These are phyloP conservation scores for Salix arbutifolia DNA, from an alignment of 345 rosid genomes.

Conservation along the genomic window DNA sequence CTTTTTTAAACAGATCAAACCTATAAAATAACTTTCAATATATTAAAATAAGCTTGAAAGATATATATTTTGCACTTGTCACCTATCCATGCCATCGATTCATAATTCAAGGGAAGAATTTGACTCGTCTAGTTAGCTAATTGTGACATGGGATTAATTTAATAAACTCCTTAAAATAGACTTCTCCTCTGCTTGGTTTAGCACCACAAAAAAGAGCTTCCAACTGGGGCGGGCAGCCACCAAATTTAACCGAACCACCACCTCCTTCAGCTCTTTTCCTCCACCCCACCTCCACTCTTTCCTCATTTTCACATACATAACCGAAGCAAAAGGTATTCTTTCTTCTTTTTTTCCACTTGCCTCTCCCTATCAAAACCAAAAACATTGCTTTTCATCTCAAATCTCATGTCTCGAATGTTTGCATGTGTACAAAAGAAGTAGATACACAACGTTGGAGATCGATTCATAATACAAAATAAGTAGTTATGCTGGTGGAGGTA, in stretches of 20 bases:
- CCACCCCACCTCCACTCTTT: background rate
- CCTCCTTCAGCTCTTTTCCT: background rate
- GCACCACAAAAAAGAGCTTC: constrained; percentile 12
- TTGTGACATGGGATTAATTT: background rate
- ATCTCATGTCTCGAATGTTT: background rate
- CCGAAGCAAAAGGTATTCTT: background rate
- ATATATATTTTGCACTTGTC: too few relatives aligned
- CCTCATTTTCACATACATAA: background rate
- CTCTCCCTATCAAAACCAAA: background rate
- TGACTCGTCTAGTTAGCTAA: background rate
- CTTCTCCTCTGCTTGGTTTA: background rate
- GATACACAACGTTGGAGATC: too few relatives aligned
- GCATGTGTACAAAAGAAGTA: background rate
- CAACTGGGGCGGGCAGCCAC: constrained; percentile 23
- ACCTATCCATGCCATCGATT: background rate
- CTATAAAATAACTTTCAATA: too few relatives aligned
- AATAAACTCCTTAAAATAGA: constrained; percentile 6
- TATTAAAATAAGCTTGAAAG: too few relatives aligned
- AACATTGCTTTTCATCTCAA: background rate
- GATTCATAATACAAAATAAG: too few relatives aligned
- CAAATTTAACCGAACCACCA: background rate
- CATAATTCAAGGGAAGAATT: background rate
- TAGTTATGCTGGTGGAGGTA: too few relatives aligned
- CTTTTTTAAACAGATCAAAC: too few relatives aligned
- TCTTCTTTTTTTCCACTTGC: background rate